These are phyloP conservation scores for Kwoniella pini DNA, from an alignment of 768 basidiomycete genomes.

Conservation along the genomic window DNA sequence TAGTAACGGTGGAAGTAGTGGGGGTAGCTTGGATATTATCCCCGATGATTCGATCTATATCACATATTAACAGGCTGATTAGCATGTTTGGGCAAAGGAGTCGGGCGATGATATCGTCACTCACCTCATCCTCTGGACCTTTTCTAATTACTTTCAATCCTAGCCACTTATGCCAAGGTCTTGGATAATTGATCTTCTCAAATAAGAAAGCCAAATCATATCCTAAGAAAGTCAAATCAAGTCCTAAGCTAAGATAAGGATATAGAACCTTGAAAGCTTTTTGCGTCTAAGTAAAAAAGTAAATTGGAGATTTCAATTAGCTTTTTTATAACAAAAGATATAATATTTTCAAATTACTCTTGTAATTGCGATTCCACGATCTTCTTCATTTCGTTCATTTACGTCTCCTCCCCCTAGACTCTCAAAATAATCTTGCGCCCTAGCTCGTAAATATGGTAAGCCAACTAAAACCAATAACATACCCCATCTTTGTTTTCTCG, in stretches of 20 bases:
- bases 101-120: neutral
- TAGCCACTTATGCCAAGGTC: constrained; percentile 88
- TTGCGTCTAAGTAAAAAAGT: constrained; percentile 13
- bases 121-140: constrained; percentile 27
- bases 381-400: constrained; percentile 65
- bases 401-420: constrained; percentile 76
- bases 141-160: constrained; percentile 74
- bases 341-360: constrained; percentile 30
- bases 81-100: neutral
- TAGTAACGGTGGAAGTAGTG: constrained; percentile 15
- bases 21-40: constrained; percentile 22
- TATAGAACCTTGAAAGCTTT: constrained; percentile 71
- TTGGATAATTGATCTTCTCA: constrained; percentile 77
- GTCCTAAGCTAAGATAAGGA: constrained; percentile 74
- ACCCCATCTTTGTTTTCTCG: constrained; percentile 67
- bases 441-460: constrained; percentile 84
- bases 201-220: constrained; percentile 91
- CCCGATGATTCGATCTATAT: constrained; percentile 3
- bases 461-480: constrained; percentile 83
- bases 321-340: no score
- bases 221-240: constrained; percentile 77
- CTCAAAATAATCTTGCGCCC: constrained; percentile 87
- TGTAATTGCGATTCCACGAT: constrained; percentile 18
- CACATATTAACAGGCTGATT: neutral
- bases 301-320: no score